phyloP scores from a whole-genome alignment of 2,329 filamentous ascomycete species.

The Aspergillus aculeatus region DNA sequence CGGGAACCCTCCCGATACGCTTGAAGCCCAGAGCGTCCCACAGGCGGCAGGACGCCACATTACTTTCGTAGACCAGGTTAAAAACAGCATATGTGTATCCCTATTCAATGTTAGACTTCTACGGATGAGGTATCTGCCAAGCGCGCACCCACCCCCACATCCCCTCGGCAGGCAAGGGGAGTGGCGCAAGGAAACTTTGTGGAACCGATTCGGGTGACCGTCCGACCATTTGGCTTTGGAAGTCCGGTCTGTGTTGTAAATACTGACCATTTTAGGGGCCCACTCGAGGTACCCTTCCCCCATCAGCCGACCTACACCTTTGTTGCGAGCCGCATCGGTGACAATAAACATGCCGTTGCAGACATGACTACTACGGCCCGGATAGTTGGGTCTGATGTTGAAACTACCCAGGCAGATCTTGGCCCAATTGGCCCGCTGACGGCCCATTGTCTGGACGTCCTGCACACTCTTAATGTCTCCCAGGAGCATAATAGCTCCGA shows the following conservation, averaged over 20 bases:
- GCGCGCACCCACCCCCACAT: neutral
- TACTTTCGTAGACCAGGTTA: constrained; percentile 92
- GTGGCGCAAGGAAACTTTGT: neutral
- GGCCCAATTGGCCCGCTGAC: constrained; percentile 68
- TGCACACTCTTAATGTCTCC: constrained; percentile 67
- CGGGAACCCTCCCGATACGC: constrained; percentile 79
- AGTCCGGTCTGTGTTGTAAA: neutral
- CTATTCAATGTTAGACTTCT: constrained; percentile 36
- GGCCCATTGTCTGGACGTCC: constrained; percentile 52
- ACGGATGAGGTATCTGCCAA: neutral
- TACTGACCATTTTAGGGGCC: constrained; percentile 62
- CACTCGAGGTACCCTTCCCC: constrained; percentile 75
- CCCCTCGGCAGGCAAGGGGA: neutral
- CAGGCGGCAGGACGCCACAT: constrained; percentile 83
- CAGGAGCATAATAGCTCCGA: constrained; percentile 82
- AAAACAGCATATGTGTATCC: constrained; percentile 92
- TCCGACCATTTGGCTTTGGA: neutral
- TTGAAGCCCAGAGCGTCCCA: constrained; percentile 94
- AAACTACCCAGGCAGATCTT: constrained; percentile 83
- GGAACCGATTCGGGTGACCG: neutral
- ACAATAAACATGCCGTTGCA: constrained; percentile 76
- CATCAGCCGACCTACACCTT: constrained; percentile 72
- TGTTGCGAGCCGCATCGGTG: constrained; percentile 69
- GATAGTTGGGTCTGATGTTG: constrained; percentile 93
- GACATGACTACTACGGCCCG: constrained; percentile 83